Base-by-base conservation (phyloP, 108 stramenopile genomes). In the Nitzschia sp. region DNA sequence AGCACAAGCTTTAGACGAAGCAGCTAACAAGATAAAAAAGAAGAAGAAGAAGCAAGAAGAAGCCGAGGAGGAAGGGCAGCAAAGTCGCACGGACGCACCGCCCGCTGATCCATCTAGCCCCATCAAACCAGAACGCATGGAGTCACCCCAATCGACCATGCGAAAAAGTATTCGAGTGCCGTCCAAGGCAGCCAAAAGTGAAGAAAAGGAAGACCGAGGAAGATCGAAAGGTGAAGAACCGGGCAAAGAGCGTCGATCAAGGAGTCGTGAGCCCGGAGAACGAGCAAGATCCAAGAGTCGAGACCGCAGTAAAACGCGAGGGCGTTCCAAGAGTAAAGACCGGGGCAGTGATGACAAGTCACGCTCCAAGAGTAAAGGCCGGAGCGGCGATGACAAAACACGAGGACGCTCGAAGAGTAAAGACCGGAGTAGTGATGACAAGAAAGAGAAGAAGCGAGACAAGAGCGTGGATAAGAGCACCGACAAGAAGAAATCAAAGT, bases 381-480 rank as follows among this genome's bases (percentile, higher is more conserved):
- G 26, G 1, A 54, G 23, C 1, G 25, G 54, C 15, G 54, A 59
- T 4, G 5, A 34, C 15, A 34, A 59, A 21, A n/a, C 13, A 34
- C 54, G 25, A 25, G 26, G 25, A 24, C 54, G 23, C 1, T 54
- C 26, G 1, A 54, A 9, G 26, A 54, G 54, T 15, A 54, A 54
- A 25, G 54, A 23, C 19, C 25, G 26, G 1, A 54, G 23, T 1
- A 15, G 54, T 24, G 54, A 59, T 4, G 5, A 34, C 15, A 34
- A 59, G 33, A n/a, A 31, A 34, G 26, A 13, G 13, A 34, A 31
- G 2, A 59, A 59, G 5, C 57, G 57, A 31, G 33, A 34, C 57
- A 59, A 59, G 31, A 59, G 57, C 26, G 57, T 59, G 2, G 57
- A 59, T 34, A 31, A 34, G 25, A 54, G 54, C 24, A 25, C 13